Evolutionary conservation across 2,329 filamentous ascomycete species (phyloP).

Genomic region (Clonostachys rhizophaga): DNA sequence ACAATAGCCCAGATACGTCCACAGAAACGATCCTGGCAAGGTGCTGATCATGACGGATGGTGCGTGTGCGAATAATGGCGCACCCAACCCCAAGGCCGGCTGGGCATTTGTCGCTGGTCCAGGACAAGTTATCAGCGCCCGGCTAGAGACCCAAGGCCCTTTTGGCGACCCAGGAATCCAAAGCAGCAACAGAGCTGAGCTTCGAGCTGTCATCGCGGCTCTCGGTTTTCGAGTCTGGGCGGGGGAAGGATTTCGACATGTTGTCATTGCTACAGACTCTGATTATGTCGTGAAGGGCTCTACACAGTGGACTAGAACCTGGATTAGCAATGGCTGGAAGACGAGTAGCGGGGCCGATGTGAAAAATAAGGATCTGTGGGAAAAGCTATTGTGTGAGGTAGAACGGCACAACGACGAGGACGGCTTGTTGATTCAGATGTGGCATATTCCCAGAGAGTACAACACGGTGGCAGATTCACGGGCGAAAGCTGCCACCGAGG

Average conservation of each 20-base stretch:
- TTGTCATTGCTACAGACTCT: constrained; percentile 51
- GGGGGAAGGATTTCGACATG: constrained; percentile 25
- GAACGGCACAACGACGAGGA: neutral
- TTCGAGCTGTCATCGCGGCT: constrained; percentile 47
- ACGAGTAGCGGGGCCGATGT: constrained; percentile 22
- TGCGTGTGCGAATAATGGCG: constrained; percentile 36
- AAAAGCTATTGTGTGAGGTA: constrained; percentile 34
- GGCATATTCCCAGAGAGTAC: constrained; percentile 36
- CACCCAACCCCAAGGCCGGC: constrained; percentile 25
- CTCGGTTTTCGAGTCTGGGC: constrained; percentile 38
- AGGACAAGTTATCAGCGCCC: constrained; percentile 13
- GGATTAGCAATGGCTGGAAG: constrained; percentile 40
- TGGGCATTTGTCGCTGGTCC: constrained; percentile 27
- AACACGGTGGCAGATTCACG: constrained; percentile 35
- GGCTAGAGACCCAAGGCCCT: constrained; percentile 36
- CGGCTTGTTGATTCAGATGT: constrained; percentile 35
- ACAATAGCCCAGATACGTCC: constrained; percentile 17
- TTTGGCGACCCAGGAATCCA: constrained; percentile 25
- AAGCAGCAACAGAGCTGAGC: constrained; percentile 49
- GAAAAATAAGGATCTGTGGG: constrained; percentile 49
- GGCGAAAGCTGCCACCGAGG: constrained; percentile 20
- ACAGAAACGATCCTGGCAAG: constrained; percentile 16
- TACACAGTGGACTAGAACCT: constrained; percentile 33
- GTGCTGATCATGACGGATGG: constrained; percentile 40
- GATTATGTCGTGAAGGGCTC: constrained; percentile 42